phyloP scores from a whole-genome alignment of 768 basidiomycete genomes.

The Lactarius sp. region DNA sequence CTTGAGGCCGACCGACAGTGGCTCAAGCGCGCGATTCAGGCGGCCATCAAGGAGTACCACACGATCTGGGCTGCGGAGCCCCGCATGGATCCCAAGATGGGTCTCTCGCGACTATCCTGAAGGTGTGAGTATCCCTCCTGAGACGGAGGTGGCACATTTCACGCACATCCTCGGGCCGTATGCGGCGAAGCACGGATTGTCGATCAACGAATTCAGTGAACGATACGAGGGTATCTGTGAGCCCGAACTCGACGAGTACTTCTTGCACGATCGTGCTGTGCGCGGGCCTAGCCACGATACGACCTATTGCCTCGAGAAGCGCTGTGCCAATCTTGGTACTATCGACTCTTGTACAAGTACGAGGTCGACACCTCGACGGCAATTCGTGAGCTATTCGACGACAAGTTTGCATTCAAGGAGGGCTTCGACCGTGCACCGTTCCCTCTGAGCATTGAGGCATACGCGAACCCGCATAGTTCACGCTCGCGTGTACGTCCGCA shows the following conservation, averaged over 20 bases:
- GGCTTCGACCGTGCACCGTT: slow-evolving; percentile 89
- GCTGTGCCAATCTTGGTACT: slow-evolving; percentile 93
- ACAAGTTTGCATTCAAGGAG: slow-evolving; percentile 56
- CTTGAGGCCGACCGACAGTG: slow-evolving; percentile 39
- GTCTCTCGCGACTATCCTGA: slow-evolving; percentile 91
- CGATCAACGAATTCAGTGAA: slow-evolving; percentile 37
- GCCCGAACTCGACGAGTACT: slow-evolving; percentile 30
- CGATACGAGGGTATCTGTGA: slow-evolving; percentile 83
- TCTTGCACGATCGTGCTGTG: no score
- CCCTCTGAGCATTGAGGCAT: slow-evolving; percentile 63
- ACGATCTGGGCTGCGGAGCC: no score
- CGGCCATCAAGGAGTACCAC: no score
- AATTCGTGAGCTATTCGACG: no score
- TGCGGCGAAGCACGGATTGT: slow-evolving; percentile 37
- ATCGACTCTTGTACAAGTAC: slow-evolving; percentile 48
- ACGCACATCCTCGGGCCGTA: slow-evolving; percentile 96
- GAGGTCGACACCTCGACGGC: no score
- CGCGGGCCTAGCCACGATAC: no score
- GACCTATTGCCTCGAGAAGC: slow-evolving; percentile 78
- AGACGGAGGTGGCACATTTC: slow-evolving; percentile 56
- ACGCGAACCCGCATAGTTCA: no score
- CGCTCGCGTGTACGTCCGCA: no score
- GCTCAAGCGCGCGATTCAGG: no score
- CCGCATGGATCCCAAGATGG: slow-evolving; percentile 65
- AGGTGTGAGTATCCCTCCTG: no score